Evolutionary conservation across 805 yeast species (phyloP).

Genomic region (Helenozyma baotianmanensis): DNA sequence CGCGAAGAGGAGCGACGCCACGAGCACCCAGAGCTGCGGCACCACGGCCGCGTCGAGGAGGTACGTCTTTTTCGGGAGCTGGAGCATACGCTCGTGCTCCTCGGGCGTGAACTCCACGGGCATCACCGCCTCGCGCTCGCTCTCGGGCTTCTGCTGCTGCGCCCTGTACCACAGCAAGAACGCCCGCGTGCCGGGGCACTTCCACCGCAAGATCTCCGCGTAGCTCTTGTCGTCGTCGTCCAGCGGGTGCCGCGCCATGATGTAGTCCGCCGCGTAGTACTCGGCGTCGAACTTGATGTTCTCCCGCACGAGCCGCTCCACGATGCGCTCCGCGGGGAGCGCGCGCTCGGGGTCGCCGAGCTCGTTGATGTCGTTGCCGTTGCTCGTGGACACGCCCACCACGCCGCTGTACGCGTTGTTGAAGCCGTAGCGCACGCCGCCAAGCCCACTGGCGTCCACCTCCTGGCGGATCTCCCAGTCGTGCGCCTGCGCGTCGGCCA

Average conservation of each 20-base stretch:
- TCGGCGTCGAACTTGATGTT: slow-evolving; percentile 78
- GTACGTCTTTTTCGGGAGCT: slow-evolving; percentile 61
- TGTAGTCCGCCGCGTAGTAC: slow-evolving; percentile 79
- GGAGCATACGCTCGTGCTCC: slow-evolving; percentile 64
- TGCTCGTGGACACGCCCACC: slow-evolving; percentile 60
- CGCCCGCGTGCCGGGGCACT: slow-evolving; percentile 40
- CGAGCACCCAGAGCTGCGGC: slow-evolving; percentile 51
- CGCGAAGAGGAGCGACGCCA: slow-evolving; percentile 66
- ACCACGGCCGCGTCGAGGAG: slow-evolving; percentile 49
- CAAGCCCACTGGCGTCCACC: slow-evolving; percentile 20
- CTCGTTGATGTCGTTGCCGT: slow-evolving; percentile 92
- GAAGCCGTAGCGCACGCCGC: slow-evolving; percentile 67
- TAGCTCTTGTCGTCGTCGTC: slow-evolving; percentile 51
- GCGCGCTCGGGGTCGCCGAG: slow-evolving; percentile 74
- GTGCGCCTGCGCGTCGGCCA: slow-evolving; percentile 55
- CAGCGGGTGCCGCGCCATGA: slow-evolving; percentile 54
- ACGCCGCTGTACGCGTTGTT: slow-evolving; percentile 58
- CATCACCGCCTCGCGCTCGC: slow-evolving; percentile 22
- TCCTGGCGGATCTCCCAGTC: slow-evolving; percentile 86
- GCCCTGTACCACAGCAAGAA: slow-evolving; percentile 48
- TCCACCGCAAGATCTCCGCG: slow-evolving; percentile 45
- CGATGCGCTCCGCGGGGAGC: slow-evolving; percentile 51
- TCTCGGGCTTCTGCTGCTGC: slow-evolving; percentile 24
- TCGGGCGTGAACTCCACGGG: slow-evolving; percentile 51
- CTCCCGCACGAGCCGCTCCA: slow-evolving; percentile 64